Base-by-base conservation (phyloP, 1,284 basidiomycete species). In the Mycena sp. region DNA sequence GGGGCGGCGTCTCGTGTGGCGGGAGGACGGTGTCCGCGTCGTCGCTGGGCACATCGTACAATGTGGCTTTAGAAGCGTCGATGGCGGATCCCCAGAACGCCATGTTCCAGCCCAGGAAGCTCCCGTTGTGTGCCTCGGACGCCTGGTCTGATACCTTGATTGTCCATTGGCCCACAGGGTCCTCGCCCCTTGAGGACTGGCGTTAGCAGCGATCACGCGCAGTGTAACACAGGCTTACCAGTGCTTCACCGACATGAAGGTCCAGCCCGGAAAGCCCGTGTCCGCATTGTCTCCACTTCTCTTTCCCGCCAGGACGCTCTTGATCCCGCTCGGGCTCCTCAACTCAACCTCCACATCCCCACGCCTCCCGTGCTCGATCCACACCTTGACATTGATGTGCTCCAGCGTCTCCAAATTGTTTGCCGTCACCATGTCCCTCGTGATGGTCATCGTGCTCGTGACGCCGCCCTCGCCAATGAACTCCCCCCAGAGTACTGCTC, bases 171-270 rank as follows among this genome's bases (percentile, higher is more conserved):
- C 98, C 98, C n/a, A 95, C 76, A 0, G 96, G 93, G 72, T 93
- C 84, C 79, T 99, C 98, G 50, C 92, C 96, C 95, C 95, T 97
- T 69, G 11, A 44, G 38, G 56, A 23, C 23, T 54, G 68, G 23
- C 40, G 44, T 77, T n/a, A 77, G 23, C 26, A 17, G 12, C 25
- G 11, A 51, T 7, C n/a, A 37, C 49, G 44, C 51, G 10, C 38
- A 19, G 17, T 30, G 52, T 30, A 21, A 46, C 56, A 17, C 58
- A 35, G 14, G 69, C 89, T 73, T 63, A 95, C 98, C 98, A 99
- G 76, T 99, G 98, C 78, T 99, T 99, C 60, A 99, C 88, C 25
- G 90, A 89, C 96, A 99, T 99, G 76, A 99, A 99, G 21, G 88
- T 92, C 98, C 98, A 99, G 0, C 95, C 96, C 26, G 89, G 88